A percentile compares a stretch with the other conserved stretches of the same genome.
phyloP scores from a whole-genome alignment of 1,284 basidiomycete species.

The Sphaerobolus stellatus region DNA sequence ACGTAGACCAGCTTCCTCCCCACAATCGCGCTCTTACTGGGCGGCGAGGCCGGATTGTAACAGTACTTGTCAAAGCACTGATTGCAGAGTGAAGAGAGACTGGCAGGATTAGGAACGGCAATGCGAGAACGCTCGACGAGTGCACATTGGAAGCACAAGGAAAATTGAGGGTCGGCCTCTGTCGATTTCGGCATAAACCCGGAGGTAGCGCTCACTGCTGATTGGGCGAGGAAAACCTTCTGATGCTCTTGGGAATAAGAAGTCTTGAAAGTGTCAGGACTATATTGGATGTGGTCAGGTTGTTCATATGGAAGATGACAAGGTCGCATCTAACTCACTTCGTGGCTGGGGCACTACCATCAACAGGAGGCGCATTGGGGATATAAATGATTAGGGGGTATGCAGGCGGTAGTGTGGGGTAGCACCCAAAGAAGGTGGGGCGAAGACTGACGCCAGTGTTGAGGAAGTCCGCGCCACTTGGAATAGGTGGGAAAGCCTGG shows the following conservation, averaged over 20 bases:
- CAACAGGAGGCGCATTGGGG: slow-evolving; percentile 63
- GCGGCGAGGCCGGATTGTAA: slow-evolving; percentile 48
- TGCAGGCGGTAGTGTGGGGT: slow-evolving; percentile 50
- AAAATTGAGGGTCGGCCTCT: slow-evolving; percentile 49
- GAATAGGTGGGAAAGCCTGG: slow-evolving; percentile 62
- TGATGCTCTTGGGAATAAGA: slow-evolving; percentile 50
- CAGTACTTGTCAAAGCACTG: slow-evolving; percentile 56
- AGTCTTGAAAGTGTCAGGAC: slow-evolving; percentile 51
- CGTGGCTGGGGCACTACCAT: slow-evolving; percentile 53
- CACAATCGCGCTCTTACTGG: slow-evolving; percentile 42
- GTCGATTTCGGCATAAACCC: slow-evolving; percentile 56
- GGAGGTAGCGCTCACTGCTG: slow-evolving; percentile 47
- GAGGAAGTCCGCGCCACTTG: slow-evolving; percentile 61
- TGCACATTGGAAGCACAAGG: slow-evolving; percentile 55
- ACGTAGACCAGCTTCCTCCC: slow-evolving; percentile 46
- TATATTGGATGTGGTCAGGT: slow-evolving; percentile 23
- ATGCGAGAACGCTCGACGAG: slow-evolving; percentile 50
- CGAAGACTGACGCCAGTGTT: slow-evolving; percentile 63
- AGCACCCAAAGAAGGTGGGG: slow-evolving; percentile 77
- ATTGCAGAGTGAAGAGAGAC: slow-evolving; percentile 46
- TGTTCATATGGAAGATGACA: not conserved
- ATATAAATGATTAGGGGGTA: slow-evolving; percentile 61
- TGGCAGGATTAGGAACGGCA: slow-evolving; percentile 20
- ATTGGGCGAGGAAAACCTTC: slow-evolving; percentile 53
- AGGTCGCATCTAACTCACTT: slow-evolving; percentile 53